Base-by-base conservation (phyloP, 2,329 filamentous ascomycete species). In the Fusarium nematophilum region DNA sequence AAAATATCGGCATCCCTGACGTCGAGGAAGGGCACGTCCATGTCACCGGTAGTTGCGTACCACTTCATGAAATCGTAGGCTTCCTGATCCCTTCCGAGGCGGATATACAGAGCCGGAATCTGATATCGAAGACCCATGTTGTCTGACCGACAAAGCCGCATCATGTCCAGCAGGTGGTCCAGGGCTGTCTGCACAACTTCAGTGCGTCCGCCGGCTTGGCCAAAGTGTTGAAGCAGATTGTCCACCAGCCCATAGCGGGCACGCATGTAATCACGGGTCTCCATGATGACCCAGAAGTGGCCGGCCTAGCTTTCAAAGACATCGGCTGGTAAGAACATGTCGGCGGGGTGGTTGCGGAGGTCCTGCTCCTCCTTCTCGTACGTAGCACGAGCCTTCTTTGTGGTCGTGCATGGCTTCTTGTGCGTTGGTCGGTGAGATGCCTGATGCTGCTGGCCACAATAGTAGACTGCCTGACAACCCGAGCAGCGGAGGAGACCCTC, bases 391-490 rank as follows among this genome's bases (percentile, higher is more conserved):
- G 51, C 50, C 36, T 72, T 71, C 57, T 72, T 74, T 62, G 80
- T 71, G n/a, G 53, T 58, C 29, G 65, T 76, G 69, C 81, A 83
- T 17, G 55, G 64, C 9, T 29, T 18, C 59, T 78, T 78, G 71
- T 83, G 80, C 4, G 52, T 33, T 1, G 62, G 34, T 23, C 73
- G 62, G 59, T 82, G 63, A 4, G 64, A 47, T 2, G 49, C 42
- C 67, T 83, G 78, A 64, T 83, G 79, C 9, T 77, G 73, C 15
- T 66, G 63, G 50, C 72, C 65, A 68, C 81, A 83, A 68, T 83
- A 83, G 34, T 67, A 62, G 49, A 78, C 70, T 2, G 73, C 75
- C 26, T 69, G 72, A 67, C 80, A 84, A 5, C 66, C 74, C 10
- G 65, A 46, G 62, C 80, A 83, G 52, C 66, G 72, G 6, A 68